Percentiles rank a stretch among this genome's conserved stretches.
Conservation (phyloP, 176 grass and related monocot species). For the Carex cristatella region DNA sequence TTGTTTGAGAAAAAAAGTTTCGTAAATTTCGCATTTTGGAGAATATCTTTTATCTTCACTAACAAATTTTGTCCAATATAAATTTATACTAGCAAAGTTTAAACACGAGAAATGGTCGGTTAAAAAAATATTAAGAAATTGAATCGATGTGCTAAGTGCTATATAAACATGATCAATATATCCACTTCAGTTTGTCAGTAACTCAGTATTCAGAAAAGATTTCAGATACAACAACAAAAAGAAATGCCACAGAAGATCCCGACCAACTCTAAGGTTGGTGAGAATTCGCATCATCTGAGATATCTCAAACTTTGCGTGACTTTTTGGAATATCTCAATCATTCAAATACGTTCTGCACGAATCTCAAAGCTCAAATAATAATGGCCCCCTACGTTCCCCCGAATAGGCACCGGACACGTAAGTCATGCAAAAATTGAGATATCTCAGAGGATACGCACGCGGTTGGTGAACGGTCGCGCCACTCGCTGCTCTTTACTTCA, state of each 20-base stretch:
- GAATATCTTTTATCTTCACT: too few relatives aligned
- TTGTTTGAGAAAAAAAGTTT: too few relatives aligned
- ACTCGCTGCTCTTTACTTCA: background rate
- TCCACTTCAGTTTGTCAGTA: background rate
- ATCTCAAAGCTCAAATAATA: too few relatives aligned
- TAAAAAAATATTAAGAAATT: background rate
- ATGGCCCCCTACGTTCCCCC: too few relatives aligned
- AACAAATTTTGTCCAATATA: too few relatives aligned
- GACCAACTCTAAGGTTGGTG: slow-evolving; percentile 17
- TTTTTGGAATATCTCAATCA: too few relatives aligned
- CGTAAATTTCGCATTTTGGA: too few relatives aligned
- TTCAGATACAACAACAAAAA: background rate
- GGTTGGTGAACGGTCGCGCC: slow-evolving; percentile 18
- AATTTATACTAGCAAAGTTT: background rate
- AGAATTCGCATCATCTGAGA: background rate
- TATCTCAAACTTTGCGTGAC: too few relatives aligned
- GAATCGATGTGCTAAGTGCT: background rate
- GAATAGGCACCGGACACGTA: too few relatives aligned
- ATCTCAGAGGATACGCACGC: too few relatives aligned
- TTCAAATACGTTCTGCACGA: too few relatives aligned
- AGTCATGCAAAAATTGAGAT: too few relatives aligned
- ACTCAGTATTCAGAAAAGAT: background rate
- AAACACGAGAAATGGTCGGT: background rate
- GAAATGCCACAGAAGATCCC: background rate
- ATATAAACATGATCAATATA: background rate